A percentile compares a stretch with the other conserved stretches of the same genome.
Conservation (phyloP, 139 green algal genomes). For the Chlamydomonas applanata region DNA sequence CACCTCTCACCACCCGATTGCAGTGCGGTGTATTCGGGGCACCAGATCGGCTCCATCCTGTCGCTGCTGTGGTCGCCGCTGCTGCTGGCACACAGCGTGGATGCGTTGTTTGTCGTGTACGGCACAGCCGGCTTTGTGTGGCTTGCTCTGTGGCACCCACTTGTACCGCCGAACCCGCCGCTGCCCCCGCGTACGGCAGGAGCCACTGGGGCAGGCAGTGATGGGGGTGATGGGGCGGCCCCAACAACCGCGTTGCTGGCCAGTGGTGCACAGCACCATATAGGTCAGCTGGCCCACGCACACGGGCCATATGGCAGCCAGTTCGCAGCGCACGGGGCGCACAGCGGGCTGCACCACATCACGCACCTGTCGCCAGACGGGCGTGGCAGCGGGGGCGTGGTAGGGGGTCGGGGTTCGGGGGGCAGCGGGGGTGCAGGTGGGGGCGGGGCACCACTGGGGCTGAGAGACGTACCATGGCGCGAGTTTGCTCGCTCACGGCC, state of each 20-base stretch:
- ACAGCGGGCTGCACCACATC: no score
- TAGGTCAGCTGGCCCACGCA: neutral
- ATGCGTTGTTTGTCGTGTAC: conserved; percentile 38
- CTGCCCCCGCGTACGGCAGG: neutral
- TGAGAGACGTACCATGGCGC: conserved; percentile 27
- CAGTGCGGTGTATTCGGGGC: conserved; percentile 27
- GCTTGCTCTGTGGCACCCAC: conserved; percentile 30
- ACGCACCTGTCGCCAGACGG: no score
- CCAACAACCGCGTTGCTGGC: neutral
- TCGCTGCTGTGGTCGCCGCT: conserved; percentile 23
- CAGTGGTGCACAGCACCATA: neutral
- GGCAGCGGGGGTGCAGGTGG: no score
- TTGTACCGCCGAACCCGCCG: conserved; percentile 6
- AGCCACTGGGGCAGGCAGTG: no score
- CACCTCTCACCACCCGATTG: no score
- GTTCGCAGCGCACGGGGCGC: no score
- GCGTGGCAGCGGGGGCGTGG: no score
- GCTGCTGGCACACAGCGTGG: conserved; percentile 8
- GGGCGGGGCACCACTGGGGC: neutral
- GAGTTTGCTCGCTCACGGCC: conserved; percentile 10
- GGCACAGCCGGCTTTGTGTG: conserved; percentile 32
- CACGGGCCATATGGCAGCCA: neutral
- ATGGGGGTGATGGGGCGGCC: no score
- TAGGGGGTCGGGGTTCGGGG: no score
- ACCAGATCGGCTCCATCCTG: conserved; percentile 34